A percentile compares a stretch with the other conserved stretches of the same genome.
These are phyloP conservation scores for Cucurbita argyrosperma DNA, from an alignment of 306 rosid species.

Conservation along the genomic window DNA sequence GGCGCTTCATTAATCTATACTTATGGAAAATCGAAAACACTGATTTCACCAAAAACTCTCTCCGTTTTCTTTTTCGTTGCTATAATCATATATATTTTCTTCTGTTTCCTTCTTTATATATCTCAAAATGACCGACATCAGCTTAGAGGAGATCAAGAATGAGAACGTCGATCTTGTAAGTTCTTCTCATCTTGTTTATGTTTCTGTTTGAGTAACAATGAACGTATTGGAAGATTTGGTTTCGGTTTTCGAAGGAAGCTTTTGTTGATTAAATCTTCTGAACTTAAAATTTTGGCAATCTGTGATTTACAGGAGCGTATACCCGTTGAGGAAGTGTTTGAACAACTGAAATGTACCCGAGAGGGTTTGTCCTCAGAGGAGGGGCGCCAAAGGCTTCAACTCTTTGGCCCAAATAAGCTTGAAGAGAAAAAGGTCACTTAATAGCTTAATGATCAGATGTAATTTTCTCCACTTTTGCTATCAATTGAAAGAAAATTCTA, in stretches of 20 bases:
- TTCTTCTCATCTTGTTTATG: not conserved
- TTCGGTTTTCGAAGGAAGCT: too few species aligned
- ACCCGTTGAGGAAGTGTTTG: conserved; percentile 70
- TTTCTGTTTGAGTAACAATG: not conserved
- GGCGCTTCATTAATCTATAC: not conserved
- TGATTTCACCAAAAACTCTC: not conserved
- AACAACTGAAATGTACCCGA: conserved; percentile 54
- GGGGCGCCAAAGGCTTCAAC: conserved; percentile 43
- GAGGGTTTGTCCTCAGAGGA: conserved; percentile 65
- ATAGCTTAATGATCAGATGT: not conserved
- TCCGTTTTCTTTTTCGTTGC: not conserved
- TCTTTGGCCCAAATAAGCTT: conserved; percentile 79
- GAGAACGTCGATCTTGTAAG: conserved; percentile 68
- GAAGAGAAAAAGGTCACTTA: conserved; percentile 59
- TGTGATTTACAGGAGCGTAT: conserved; percentile 41
- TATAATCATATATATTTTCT: not conserved
- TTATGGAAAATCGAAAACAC: not conserved
- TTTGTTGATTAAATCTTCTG: too few species aligned
- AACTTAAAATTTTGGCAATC: too few species aligned
- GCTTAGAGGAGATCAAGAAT: conserved; percentile 63
- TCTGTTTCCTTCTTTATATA: not conserved
- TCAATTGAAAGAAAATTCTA: too few species aligned
- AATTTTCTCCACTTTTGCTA: not conserved
- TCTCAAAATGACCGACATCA: not conserved
- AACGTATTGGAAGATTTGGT: too few species aligned